Conservation (phyloP, 768 basidiomycete genomes). For the Naganishia randhawae region DNA sequence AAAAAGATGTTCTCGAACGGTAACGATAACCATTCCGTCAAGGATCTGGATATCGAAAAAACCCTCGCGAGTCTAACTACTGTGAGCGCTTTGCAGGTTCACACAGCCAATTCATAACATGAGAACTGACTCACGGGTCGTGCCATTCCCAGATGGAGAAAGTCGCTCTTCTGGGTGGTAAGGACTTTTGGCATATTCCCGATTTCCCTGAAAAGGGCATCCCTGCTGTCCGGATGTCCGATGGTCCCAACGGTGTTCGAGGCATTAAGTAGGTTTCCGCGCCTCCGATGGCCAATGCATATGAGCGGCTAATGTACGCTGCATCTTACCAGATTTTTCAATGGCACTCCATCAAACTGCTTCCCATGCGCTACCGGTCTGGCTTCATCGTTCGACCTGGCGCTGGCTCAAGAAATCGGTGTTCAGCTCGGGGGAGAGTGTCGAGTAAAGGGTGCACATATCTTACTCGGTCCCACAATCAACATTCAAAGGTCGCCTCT, state of each 20-base stretch:
- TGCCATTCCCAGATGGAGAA: slow-evolving; percentile 16
- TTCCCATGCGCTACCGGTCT: slow-evolving; percentile 68
- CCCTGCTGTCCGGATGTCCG: slow-evolving; percentile 56
- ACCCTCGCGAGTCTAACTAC: slow-evolving; percentile 9
- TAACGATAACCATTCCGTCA: not conserved
- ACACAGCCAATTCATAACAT: not conserved
- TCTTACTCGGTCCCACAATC: slow-evolving; percentile 69
- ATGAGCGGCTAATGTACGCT: not conserved
- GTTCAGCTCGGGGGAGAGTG: slow-evolving; percentile 63
- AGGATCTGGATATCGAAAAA: slow-evolving; percentile 28
- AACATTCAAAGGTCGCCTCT: slow-evolving; percentile 62
- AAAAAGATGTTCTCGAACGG: slow-evolving; percentile 6
- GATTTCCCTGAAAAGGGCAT: slow-evolving; percentile 26
- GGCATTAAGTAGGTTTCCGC: slow-evolving; percentile 48
- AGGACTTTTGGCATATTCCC: slow-evolving; percentile 31
- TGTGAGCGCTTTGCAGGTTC: not conserved
- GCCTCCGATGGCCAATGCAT: not conserved
- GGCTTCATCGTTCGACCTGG: slow-evolving; percentile 66
- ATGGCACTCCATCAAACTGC: slow-evolving; percentile 64
- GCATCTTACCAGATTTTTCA: slow-evolving; percentile 51
- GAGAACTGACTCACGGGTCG: too few relatives aligned
- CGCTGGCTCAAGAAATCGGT: slow-evolving; percentile 60
- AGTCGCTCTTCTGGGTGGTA: slow-evolving; percentile 17
- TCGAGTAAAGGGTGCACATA: slow-evolving; percentile 62
- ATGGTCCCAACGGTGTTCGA: slow-evolving; percentile 70